Percentiles rank a stretch among this genome's conserved stretches.
These are phyloP conservation scores for Thamnidium elegans DNA, from an alignment of 192 early-diverging fungal genomes.

Conservation along the genomic window DNA sequence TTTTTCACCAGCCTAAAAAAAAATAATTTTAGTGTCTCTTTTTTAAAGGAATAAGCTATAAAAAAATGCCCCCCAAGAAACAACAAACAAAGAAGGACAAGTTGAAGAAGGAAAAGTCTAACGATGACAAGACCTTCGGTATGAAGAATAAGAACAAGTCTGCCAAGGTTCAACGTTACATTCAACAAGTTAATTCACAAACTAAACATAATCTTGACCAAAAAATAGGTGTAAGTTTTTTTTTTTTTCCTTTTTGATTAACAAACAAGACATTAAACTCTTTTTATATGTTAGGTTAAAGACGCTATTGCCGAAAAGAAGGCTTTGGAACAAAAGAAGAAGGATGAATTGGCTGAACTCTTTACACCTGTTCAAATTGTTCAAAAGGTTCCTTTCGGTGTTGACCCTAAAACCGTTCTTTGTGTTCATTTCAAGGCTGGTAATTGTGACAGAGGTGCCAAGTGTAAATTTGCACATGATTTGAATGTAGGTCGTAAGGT, in stretches of 20 bases:
- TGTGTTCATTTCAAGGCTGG: conserved; percentile 94
- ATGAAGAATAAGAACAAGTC: conserved; percentile 99
- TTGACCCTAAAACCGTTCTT: conserved; percentile 93
- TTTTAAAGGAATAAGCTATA: neutral
- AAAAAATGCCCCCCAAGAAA: conserved; percentile 79
- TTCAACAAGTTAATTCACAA: conserved; percentile 88
- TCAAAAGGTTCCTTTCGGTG: conserved; percentile 98
- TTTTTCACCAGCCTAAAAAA: no score
- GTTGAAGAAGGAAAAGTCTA: conserved; percentile 73
- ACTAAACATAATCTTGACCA: conserved; percentile 43
- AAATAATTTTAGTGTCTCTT: neutral
- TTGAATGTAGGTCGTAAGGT: conserved; percentile 83
- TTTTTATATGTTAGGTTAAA: conserved; percentile 23
- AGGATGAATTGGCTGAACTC: conserved; percentile 84
- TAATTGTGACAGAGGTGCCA: conserved; percentile 82
- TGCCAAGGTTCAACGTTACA: conserved; percentile 85
- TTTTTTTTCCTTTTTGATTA: neutral
- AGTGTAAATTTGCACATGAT: conserved; percentile 99
- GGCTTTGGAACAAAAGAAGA: conserved; percentile 79
- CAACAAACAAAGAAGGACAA: conserved; percentile 54
- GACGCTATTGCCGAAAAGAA: conserved; percentile 76
- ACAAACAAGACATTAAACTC: neutral
- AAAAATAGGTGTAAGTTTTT: neutral
- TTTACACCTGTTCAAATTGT: conserved; percentile 83
- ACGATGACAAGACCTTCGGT: conserved; percentile 98